Percentiles rank a stretch among this genome's conserved stretches.
Evolutionary conservation across 495 filamentous ascomycete genomes (phyloP).

Genomic region (Talaromyces borbonicus): DNA sequence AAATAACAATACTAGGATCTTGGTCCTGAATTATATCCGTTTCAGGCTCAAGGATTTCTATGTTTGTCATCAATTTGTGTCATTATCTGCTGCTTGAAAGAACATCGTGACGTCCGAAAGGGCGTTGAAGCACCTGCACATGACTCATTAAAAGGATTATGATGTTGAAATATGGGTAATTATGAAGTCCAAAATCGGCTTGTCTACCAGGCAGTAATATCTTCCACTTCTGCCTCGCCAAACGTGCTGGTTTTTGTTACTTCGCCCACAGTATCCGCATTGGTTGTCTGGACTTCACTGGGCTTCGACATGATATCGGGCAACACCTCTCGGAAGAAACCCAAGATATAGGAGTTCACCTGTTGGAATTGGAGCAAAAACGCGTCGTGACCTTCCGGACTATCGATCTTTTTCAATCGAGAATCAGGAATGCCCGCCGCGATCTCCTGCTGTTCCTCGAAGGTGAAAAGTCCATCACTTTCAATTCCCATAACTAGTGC

Average conservation of each 20-base stretch:
- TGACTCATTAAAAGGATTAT: slow-evolving; percentile 29
- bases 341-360: slow-evolving; percentile 78
- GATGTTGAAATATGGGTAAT: slow-evolving; percentile 6
- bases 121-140: slow-evolving; percentile 24
- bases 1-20: too few species aligned
- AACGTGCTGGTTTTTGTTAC: slow-evolving; percentile 77
- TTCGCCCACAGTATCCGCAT: slow-evolving; percentile 28
- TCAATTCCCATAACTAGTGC: slow-evolving; percentile 87
- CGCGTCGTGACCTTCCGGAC: slow-evolving; percentile 90
- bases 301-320: slow-evolving; percentile 74
- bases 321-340: slow-evolving; percentile 72
- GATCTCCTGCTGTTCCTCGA: slow-evolving; percentile 87
- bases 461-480: slow-evolving; percentile 91
- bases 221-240: slow-evolving; percentile 90
- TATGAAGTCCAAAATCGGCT: neutral
- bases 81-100: too few species aligned
- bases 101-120: neutral
- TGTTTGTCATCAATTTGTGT: too few species aligned
- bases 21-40: too few species aligned
- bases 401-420: slow-evolving; percentile 74
- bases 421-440: slow-evolving; percentile 73
- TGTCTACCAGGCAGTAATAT: slow-evolving; percentile 91
- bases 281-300: slow-evolving; percentile 29
- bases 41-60: too few species aligned
- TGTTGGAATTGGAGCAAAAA: slow-evolving; percentile 96